Base-by-base conservation (phyloP, 2,329 filamentous ascomycete species). In the Penicillium glabrum region DNA sequence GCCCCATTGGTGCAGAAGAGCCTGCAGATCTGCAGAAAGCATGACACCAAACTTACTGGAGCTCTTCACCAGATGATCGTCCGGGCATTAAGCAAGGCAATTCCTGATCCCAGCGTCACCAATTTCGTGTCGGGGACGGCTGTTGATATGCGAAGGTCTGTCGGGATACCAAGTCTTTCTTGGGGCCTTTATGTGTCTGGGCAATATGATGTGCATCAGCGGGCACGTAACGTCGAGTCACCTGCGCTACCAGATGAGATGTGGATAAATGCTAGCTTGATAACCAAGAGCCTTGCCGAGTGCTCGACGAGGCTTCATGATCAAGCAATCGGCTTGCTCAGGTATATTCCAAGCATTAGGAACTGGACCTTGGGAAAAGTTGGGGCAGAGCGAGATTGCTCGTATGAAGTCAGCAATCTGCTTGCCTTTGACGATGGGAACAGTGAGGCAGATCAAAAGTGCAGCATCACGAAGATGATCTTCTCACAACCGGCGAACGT, bases 401-500 rank as follows among this genome's bases (percentile, higher is more conserved):
- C 77, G 5, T 80, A 76, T 52, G 78, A 80, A 62, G 53, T 82
- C 9, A 81, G 79, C 64, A 82, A 82, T 58, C 49, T 80, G 2
- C 71, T 74, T 29, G 69, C 65, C 3, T 77, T 80, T n/a, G 16
- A 23, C 59, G 67, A 74, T 47, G 58, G 58, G 57, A 63, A 72
- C 44, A 60, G 55, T 16, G 55, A 29, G 31, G 50, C 29, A 4
- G 44, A 33, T 3, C 54, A 52, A 0, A 35, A 43, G 2, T 57
- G 35, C 54, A 49, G 52, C 9, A 64, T 80, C 2, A 67, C 63
- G 10, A 67, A 75, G 23, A 70, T 79, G 64, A 56, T 79, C 1
- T 82, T 81, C 61, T 71, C 73, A 6, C 78, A 80, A 57, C 78
- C 79, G 2, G 79, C 74, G 0, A 71, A 77, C 57, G 73, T 69